These are phyloP conservation scores for Rhizoclosmatium globosum DNA, from an alignment of 192 early-diverging fungal species.

Conservation along the genomic window DNA sequence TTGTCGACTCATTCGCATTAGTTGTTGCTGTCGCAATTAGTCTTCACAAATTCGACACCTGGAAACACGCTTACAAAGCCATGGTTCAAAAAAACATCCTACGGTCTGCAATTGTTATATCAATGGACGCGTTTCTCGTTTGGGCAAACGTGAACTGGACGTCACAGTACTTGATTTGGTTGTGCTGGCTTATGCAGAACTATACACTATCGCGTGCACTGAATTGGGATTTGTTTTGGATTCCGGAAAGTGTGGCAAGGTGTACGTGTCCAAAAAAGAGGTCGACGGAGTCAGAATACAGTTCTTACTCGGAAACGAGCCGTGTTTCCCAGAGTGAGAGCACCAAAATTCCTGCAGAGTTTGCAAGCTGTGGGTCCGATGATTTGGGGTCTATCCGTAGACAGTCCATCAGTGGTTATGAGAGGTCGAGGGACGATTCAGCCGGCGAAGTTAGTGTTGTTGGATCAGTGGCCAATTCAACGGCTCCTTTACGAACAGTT, in stretches of 20 bases:
- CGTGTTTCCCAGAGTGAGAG: too few species aligned
- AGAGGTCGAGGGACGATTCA: too few species aligned
- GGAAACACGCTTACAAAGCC: not conserved
- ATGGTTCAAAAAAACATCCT: not conserved
- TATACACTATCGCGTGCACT: not conserved
- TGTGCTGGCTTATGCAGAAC: not conserved
- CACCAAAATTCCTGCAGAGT: too few species aligned
- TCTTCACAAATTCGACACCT: not conserved
- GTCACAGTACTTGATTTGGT: not conserved
- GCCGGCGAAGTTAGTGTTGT: too few species aligned
- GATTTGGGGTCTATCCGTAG: too few species aligned
- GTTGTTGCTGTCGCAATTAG: not conserved
- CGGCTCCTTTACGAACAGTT: too few species aligned
- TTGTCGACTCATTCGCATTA: not conserved
- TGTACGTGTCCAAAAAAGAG: not conserved
- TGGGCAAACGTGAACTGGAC: not conserved
- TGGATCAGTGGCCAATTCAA: too few species aligned
- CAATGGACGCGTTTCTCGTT: not conserved
- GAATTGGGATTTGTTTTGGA: constrained; percentile 1
- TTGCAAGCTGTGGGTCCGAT: too few species aligned
- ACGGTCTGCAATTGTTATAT: not conserved
- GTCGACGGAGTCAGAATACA: too few species aligned
- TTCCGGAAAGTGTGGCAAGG: not conserved
- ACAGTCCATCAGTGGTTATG: too few species aligned
- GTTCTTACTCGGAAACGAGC: too few species aligned